Base-by-base conservation (phyloP, 2,329 filamentous ascomycete genomes). In the Verticillium alfalfae region DNA sequence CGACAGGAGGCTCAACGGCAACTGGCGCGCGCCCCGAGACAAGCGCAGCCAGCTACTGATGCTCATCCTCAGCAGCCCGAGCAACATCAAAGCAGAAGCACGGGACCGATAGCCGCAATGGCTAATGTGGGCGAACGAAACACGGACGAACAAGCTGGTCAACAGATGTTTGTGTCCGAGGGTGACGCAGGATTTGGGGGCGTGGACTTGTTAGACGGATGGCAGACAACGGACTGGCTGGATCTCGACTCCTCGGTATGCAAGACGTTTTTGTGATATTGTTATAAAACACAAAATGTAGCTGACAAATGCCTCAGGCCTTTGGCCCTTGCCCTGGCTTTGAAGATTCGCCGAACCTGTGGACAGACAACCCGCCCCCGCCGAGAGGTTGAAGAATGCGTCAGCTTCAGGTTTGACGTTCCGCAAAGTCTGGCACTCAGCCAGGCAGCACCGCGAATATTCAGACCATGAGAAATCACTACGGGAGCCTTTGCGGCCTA, bases 1-100 rank as follows among this genome's bases (percentile, higher is more conserved):
- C 71, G 78, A 15, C 70, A 77, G 2, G 79, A 82, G 49, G 70
- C 67, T 12, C 66, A 18, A 26, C 54, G 16, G n/a, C 63, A 34
- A 36, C 61, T 38, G 10, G 41, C 18, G 56, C 54, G 18, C 2
- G 18, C 37, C 5, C 16, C 15, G 22, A 18, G 38, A 16, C 18
- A 22, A 8, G 18, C 39, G 16, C 39, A 45, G 39, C 39, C 39
- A 8, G 16, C 16, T 5, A 2, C 39, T 5, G 39, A 22, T 3
- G 16, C 8, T n/a, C 39, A n/a, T 9, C 2, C 39, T 45, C 39
- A 45, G 16, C 39, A 45, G 39, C 15, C 39, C 6, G 39, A 45
- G 15, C 39, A 45, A 3, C 6, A n/a, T 8, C 8, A 5, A 22
- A 45, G 39, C 7, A 18, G 39, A 45, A n/a, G 2, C 16, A 45